Evolutionary conservation across 495 filamentous ascomycete genomes (phyloP).

Genomic region (Corynascus novoguineensis): DNA sequence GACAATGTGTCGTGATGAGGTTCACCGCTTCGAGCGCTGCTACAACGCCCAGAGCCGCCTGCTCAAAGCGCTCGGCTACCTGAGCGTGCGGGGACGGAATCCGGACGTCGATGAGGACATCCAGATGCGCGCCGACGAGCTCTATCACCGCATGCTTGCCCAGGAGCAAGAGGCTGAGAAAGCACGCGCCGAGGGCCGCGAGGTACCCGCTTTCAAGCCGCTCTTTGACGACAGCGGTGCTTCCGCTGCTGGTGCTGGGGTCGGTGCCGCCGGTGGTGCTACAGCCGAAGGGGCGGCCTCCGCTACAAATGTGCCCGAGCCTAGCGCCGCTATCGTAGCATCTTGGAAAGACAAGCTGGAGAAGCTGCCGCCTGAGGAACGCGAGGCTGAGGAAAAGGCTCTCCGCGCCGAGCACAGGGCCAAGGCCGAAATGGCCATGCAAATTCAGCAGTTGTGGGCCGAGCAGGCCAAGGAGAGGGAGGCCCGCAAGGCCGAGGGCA

Average conservation of each 20-base stretch:
- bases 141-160: constrained; percentile 78
- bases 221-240: constrained; percentile 35
- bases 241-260: constrained; percentile 4
- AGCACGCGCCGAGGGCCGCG: constrained; percentile 57
- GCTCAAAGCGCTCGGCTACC: constrained; percentile 85
- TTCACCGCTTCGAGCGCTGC: constrained; percentile 67
- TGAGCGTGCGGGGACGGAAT: constrained; percentile 57
- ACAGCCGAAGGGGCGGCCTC: constrained; percentile 1
- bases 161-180: constrained; percentile 65
- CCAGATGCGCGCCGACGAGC: constrained; percentile 87
- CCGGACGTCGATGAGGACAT: constrained; percentile 75
- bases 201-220: constrained; percentile 44
- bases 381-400: constrained; percentile 60
- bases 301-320: constrained; percentile 24
- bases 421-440: constrained; percentile 48
- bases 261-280: constrained; percentile 13
- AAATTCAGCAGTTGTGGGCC: constrained; percentile 51
- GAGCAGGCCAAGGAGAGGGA: constrained; percentile 52
- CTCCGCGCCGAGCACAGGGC: constrained; percentile 56
- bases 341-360: constrained; percentile 52
- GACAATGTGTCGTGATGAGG: constrained; percentile 71
- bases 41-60: constrained; percentile 82
- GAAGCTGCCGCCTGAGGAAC: constrained; percentile 55
- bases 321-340: constrained; percentile 32
- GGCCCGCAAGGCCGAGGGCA: constrained; percentile 55